Conservation (phyloP, 768 basidiomycete species). For the Sporobolomyces phaffii region DNA sequence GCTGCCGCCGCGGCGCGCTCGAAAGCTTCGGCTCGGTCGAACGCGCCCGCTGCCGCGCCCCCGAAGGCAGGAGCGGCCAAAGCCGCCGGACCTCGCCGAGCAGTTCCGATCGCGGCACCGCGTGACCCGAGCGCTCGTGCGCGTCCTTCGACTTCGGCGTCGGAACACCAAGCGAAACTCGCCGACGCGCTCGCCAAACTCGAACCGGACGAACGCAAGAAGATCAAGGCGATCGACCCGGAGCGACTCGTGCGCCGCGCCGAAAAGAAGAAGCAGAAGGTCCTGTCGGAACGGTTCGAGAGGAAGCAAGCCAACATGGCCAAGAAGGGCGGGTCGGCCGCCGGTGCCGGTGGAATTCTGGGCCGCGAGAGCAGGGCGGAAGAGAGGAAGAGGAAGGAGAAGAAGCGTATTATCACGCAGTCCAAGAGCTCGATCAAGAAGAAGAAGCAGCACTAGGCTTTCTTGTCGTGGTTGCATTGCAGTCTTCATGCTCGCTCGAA, state of each 20-base stretch:
- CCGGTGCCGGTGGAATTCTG: conserved; percentile 13
- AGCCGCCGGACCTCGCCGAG: conserved; percentile 6
- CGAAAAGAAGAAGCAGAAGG: conserved; percentile 42
- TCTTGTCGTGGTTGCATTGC: too few relatives aligned
- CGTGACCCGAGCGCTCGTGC: conserved; percentile 31
- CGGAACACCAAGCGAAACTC: conserved; percentile 74
- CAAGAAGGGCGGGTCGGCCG: conserved; percentile 24
- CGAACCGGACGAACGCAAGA: conserved; percentile 79
- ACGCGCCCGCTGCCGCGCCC: conserved; percentile 41
- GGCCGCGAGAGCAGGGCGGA: conserved; percentile 23
- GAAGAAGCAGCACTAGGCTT: conserved; percentile 10
- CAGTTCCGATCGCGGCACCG: conserved; percentile 32
- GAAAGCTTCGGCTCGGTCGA: conserved; percentile 34
- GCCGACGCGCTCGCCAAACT: conserved; percentile 71
- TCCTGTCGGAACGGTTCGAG: conserved; percentile 34
- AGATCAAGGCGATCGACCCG: conserved; percentile 67
- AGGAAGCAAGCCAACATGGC: conserved; percentile 29
- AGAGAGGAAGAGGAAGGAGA: conserved; percentile 35
- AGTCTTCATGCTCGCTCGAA: too few relatives aligned
- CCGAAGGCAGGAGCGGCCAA: conserved; percentile 17
- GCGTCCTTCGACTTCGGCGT: conserved; percentile 46
- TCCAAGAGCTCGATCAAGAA: conserved; percentile 22
- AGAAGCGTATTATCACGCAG: conserved; percentile 29
- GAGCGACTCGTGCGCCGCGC: conserved; percentile 70
- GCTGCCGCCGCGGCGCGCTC: conserved; percentile 47